These are phyloP conservation scores for Teunomyces tritomae DNA, from an alignment of 805 yeast genomes.

Conservation along the genomic window DNA sequence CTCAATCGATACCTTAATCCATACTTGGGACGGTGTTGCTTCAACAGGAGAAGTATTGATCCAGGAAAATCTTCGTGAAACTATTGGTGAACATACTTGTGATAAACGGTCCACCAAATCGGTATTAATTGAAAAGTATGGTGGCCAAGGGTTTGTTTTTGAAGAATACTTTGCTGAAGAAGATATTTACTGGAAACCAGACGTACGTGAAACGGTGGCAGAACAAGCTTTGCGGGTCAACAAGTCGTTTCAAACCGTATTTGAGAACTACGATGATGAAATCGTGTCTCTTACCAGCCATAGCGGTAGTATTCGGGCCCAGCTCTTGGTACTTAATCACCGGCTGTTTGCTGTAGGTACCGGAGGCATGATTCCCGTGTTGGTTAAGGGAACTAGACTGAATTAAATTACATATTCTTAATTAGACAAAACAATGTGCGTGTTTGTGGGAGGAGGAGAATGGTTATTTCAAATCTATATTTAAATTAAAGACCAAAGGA, in stretches of 20 bases:
- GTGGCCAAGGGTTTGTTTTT: slow-evolving; percentile 31
- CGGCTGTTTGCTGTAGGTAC: slow-evolving; percentile 48
- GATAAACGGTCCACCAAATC: slow-evolving; percentile 42
- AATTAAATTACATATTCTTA: background rate
- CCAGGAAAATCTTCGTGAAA: slow-evolving; percentile 48
- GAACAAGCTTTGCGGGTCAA: slow-evolving; percentile 39
- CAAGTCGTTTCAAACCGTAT: slow-evolving; percentile 35
- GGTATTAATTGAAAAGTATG: slow-evolving; percentile 40
- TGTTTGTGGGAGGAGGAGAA: too few species aligned
- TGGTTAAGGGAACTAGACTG: slow-evolving; percentile 37
- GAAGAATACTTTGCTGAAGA: slow-evolving; percentile 47
- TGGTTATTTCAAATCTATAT: too few species aligned
- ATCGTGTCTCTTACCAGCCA: slow-evolving; percentile 47
- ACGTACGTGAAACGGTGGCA: slow-evolving; percentile 38
- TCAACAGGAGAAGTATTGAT: slow-evolving; percentile 32
- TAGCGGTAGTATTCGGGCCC: slow-evolving; percentile 49
- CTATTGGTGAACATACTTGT: slow-evolving; percentile 50
- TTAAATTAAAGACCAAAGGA: too few species aligned
- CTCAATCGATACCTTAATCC: slow-evolving; percentile 46
- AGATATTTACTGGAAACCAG: slow-evolving; percentile 41
- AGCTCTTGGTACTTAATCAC: slow-evolving; percentile 47
- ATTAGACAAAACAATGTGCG: too few species aligned
- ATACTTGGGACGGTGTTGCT: slow-evolving; percentile 40
- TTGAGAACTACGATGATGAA: slow-evolving; percentile 18
- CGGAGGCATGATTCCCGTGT: slow-evolving; percentile 57